A percentile compares a stretch with the other conserved stretches of the same genome.
phyloP scores from a whole-genome alignment of 805 yeast genomes.

The Wickerhamiella spandovensis region DNA sequence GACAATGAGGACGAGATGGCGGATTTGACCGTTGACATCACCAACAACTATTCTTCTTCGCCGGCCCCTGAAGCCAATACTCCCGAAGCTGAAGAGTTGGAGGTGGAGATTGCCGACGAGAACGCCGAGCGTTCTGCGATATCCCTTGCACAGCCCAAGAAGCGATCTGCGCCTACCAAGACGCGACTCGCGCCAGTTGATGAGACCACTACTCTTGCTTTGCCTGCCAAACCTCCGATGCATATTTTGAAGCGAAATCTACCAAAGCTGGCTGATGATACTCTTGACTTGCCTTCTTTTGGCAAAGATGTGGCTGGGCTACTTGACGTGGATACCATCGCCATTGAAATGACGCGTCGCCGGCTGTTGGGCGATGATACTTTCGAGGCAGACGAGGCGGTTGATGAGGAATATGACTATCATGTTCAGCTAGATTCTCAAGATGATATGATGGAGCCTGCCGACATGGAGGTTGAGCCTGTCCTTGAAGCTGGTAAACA shows the following conservation, averaged over 20 bases:
- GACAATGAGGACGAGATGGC: neutral
- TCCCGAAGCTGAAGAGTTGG: neutral
- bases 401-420: neutral
- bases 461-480: neutral
- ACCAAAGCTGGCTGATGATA: neutral
- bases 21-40: neutral
- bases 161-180: neutral
- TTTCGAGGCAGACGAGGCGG: neutral
- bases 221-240: neutral
- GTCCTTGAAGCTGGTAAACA: neutral
- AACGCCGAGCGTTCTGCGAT: neutral
- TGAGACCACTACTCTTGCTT: neutral
- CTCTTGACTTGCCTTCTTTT: neutral
- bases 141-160: neutral
- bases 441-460: neutral
- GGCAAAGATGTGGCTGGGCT: slow-evolving; percentile 3
- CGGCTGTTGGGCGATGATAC: slow-evolving; percentile 1
- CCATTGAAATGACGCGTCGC: slow-evolving; percentile 11
- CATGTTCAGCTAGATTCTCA: neutral
- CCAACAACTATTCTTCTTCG: neutral
- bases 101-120: neutral
- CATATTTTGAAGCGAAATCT: neutral
- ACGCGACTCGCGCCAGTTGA: neutral
- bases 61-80: neutral
- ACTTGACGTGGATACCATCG: slow-evolving; percentile 9